Percentiles rank a stretch among this genome's conserved stretches.
These are phyloP conservation scores for Alternaria sp. DNA, from an alignment of 2,329 filamentous ascomycete genomes.

Conservation along the genomic window DNA sequence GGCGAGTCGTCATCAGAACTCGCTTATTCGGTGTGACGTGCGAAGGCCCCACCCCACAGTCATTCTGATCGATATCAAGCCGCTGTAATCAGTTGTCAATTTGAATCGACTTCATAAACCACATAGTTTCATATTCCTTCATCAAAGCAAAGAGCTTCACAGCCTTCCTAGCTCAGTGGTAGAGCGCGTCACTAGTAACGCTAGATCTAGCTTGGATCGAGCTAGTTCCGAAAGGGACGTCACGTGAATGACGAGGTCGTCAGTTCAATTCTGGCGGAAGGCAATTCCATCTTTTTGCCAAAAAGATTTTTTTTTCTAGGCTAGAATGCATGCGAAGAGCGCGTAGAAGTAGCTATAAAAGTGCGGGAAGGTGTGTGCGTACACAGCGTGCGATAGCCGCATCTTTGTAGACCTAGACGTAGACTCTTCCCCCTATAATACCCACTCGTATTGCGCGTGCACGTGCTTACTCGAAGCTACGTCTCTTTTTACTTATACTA, in stretches of 20 bases:
- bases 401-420: background rate
- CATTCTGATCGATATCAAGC: background rate
- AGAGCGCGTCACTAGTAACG: constrained; percentile 16
- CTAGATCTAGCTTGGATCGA: background rate
- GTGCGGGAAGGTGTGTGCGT: background rate
- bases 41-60: background rate
- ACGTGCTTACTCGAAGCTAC: background rate
- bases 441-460: background rate
- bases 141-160: background rate
- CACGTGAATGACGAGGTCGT: constrained; percentile 12
- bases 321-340: background rate
- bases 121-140: too few relatives aligned
- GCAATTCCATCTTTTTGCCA: constrained; percentile 1
- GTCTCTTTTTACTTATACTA: background rate
- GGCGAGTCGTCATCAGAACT: background rate
- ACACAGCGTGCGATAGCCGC: background rate
- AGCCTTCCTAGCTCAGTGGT: constrained; percentile 19
- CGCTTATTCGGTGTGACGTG: background rate
- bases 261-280: constrained; percentile 19
- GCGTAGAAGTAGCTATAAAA: background rate
- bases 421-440: too few relatives aligned
- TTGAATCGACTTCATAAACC: rapidly evolving
- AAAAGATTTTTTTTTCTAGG: background rate
- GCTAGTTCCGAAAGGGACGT: background rate
- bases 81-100: too few relatives aligned